These are phyloP conservation scores for Solidago caesia DNA, from an alignment of 129 eudicot species.

Conservation along the genomic window DNA sequence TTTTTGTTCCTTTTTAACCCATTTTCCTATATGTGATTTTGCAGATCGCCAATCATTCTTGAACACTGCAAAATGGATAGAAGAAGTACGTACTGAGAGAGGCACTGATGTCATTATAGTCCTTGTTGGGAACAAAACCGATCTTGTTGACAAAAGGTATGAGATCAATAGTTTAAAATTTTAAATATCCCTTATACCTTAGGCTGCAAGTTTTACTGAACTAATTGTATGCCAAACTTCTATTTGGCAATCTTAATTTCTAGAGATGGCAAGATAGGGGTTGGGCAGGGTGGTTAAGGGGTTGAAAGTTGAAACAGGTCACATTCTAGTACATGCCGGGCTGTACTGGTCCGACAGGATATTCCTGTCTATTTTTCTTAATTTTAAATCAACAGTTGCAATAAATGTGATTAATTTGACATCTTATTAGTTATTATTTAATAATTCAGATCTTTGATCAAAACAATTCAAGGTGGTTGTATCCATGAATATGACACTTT, in stretches of 20 bases:
- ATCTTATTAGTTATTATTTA: no score
- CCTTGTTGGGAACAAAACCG: slow-evolving; percentile 95
- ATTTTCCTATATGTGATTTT: slow-evolving; percentile 2
- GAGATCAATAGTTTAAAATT: slow-evolving; percentile 13
- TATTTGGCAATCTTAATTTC: background rate
- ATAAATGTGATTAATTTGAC: no score
- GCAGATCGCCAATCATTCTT: slow-evolving; percentile 88
- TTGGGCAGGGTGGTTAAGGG: no score
- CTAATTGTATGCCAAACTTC: background rate
- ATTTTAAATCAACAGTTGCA: no score
- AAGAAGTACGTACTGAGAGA: slow-evolving; percentile 87
- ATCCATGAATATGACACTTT: no score
- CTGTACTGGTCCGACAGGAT: no score
- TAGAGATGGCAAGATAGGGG: no score
- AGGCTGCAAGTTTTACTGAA: background rate
- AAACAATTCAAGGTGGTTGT: no score
- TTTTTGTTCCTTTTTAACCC: background rate
- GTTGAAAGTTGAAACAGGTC: no score
- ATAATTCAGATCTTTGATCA: no score
- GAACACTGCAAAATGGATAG: slow-evolving; percentile 90
- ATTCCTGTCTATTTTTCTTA: no score
- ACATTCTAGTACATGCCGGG: no score
- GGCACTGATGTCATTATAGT: slow-evolving; percentile 88
- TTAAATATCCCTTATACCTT: slow-evolving; percentile 1
- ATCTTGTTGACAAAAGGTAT: slow-evolving; percentile 94